Conservation (phyloP, 2,329 filamentous ascomycete species). For the Cadophora sp. region DNA sequence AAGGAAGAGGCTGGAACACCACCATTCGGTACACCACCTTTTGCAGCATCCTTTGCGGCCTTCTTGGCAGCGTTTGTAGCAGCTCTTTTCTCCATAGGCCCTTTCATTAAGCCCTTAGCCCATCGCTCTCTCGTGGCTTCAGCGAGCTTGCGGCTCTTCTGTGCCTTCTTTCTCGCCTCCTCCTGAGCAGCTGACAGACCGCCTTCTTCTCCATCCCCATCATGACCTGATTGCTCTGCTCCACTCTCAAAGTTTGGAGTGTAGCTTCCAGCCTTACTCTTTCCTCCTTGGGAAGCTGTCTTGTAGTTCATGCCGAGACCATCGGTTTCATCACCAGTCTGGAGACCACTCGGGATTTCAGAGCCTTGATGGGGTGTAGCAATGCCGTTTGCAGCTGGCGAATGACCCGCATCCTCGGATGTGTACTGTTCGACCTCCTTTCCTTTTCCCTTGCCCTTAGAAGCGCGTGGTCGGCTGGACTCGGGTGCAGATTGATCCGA, state of each 20-base stretch:
- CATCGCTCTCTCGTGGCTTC: conserved; percentile 49
- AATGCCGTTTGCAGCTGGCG: not conserved
- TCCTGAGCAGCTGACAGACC: conserved; percentile 5
- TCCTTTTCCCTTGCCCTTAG: conserved; percentile 15
- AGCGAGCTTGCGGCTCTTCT: conserved; percentile 28
- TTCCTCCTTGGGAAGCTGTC: not conserved
- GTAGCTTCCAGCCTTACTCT: conserved; percentile 3
- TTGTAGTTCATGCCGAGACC: conserved; percentile 5
- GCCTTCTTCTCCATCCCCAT: conserved; percentile 15
- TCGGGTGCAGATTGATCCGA: conserved; percentile 14
- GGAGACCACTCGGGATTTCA: conserved; percentile 10
- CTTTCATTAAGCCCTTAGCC: conserved; percentile 65
- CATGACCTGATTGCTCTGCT: conserved; percentile 14
- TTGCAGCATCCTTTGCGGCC: conserved; percentile 40
- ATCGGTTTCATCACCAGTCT: conserved; percentile 10
- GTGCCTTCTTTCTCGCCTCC: conserved; percentile 18
- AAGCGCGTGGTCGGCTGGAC: conserved; percentile 9
- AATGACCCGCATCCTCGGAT: conserved; percentile 1
- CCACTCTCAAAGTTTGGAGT: conserved; percentile 16
- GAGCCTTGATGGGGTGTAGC: not conserved
- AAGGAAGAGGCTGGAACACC: conserved; percentile 15
- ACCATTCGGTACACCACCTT: conserved; percentile 10
- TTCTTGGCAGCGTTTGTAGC: conserved; percentile 66
- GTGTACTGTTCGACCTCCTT: not conserved
- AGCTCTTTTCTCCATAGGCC: conserved; percentile 65